A percentile compares a stretch with the other conserved stretches of the same genome.
Conservation (phyloP, 1,284 basidiomycete species). For the Inonotus hispidus region DNA sequence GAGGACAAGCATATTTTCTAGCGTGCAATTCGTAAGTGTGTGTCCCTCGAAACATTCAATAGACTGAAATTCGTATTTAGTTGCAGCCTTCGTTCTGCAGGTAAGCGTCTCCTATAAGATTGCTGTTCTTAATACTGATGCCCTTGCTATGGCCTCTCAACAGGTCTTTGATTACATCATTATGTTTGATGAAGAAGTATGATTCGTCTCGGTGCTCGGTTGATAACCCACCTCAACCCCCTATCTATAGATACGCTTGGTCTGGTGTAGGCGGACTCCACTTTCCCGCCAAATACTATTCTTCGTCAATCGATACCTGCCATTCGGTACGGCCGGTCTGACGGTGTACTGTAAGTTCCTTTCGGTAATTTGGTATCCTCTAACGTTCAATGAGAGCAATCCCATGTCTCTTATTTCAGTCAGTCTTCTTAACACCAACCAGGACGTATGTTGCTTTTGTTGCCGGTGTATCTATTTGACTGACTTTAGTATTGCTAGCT, state of each 20-base stretch:
- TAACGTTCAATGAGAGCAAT: neutral
- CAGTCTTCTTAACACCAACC: neutral
- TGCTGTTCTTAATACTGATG: neutral
- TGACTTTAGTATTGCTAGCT: neutral
- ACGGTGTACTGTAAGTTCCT: conserved; percentile 3
- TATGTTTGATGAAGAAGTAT: conserved; percentile 7
- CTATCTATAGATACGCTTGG: neutral
- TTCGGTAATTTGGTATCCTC: neutral
- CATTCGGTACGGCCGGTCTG: neutral
- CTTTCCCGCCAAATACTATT: neutral
- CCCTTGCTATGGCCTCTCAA: neutral
- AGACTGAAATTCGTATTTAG: neutral
- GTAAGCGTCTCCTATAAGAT: neutral
- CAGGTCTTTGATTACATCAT: conserved; percentile 10
- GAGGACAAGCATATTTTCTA: neutral
- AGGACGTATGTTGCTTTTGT: neutral
- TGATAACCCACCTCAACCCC: neutral
- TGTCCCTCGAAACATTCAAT: neutral
- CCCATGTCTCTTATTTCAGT: neutral
- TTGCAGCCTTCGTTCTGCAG: conserved; percentile 1
- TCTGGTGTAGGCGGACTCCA: neutral
- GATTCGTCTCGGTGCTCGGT: neutral
- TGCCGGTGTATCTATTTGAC: neutral
- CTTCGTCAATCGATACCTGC: conserved; percentile 9
- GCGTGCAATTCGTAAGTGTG: neutral